Conservation (phyloP, 805 yeast species). For the Yarrowia osloensis region DNA sequence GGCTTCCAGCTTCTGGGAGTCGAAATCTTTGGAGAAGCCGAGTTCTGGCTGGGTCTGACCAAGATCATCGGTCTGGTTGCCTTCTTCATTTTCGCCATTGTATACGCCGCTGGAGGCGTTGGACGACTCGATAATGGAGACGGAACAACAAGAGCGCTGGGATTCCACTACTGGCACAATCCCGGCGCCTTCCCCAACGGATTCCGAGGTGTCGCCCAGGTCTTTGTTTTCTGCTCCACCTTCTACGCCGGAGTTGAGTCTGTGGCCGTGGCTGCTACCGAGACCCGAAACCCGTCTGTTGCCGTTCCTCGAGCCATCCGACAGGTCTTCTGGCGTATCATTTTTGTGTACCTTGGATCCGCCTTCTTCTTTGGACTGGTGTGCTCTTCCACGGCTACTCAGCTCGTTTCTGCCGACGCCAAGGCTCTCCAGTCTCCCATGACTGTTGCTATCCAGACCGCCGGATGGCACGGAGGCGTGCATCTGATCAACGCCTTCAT, state of each 20-base stretch:
- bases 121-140: constrained; percentile 35
- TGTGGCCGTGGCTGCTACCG: constrained; percentile 65
- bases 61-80: constrained; percentile 60
- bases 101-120: constrained; percentile 60
- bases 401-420: constrained; percentile 46
- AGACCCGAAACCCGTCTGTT: constrained; percentile 58
- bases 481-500: constrained; percentile 65
- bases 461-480: constrained; percentile 55
- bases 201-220: constrained; percentile 54
- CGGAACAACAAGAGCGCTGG: constrained; percentile 56
- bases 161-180: constrained; percentile 59
- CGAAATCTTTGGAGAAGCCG: constrained; percentile 61
- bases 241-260: constrained; percentile 63
- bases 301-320: constrained; percentile 64
- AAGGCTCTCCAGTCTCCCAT: constrained; percentile 55
- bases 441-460: constrained; percentile 51
- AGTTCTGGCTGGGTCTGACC: constrained; percentile 58
- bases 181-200: constrained; percentile 52
- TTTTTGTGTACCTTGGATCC: constrained; percentile 58
- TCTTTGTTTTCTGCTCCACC: constrained; percentile 61
- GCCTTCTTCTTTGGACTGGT: constrained; percentile 62
- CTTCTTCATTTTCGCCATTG: constrained; percentile 56
- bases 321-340: constrained; percentile 58
- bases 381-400: constrained; percentile 57
- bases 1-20: constrained; percentile 54